Percentiles rank a stretch among this genome's conserved stretches.
Evolutionary conservation across 2,329 filamentous ascomycete genomes (phyloP).

Genomic region (Fusarium buharicum): DNA sequence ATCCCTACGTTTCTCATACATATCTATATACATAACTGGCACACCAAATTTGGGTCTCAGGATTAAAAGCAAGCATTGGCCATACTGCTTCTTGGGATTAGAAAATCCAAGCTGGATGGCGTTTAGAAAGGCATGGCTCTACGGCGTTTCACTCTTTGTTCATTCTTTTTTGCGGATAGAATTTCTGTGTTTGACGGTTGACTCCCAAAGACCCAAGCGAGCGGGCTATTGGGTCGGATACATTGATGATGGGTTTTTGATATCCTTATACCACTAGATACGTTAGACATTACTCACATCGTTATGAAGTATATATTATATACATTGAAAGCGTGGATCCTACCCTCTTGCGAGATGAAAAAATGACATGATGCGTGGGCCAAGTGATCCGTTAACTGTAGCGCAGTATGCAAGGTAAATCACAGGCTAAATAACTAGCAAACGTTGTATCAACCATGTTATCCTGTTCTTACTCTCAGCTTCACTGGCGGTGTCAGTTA

Average conservation of each 20-base stretch:
- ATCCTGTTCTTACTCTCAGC: neutral
- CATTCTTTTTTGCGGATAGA: slow-evolving; percentile 10
- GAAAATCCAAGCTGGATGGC: slow-evolving; percentile 16
- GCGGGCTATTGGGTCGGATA: slow-evolving; percentile 5
- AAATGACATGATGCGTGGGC: neutral
- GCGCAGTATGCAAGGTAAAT: neutral
- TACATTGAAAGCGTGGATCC: neutral
- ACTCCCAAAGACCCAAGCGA: neutral
- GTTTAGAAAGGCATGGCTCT: slow-evolving; percentile 32
- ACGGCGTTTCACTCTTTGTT: slow-evolving; percentile 30
- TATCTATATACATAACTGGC: neutral
- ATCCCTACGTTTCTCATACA: slow-evolving; percentile 5
- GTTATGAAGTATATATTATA: slow-evolving; percentile 2
- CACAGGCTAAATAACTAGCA: too few species aligned
- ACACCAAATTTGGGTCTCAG: slow-evolving; percentile 6
- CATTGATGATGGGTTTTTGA: slow-evolving; percentile 32
- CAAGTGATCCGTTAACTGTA: neutral
- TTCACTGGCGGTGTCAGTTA: neutral
- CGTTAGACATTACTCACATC: neutral
- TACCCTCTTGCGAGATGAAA: neutral
- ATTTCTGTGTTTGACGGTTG: slow-evolving; percentile 4
- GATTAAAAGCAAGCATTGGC: slow-evolving; percentile 21
- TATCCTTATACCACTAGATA: slow-evolving; percentile 36
- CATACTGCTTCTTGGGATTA: slow-evolving; percentile 14
- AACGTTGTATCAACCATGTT: neutral